These are phyloP conservation scores for Daedaleopsis nitida DNA, from an alignment of 768 basidiomycete genomes.

Conservation along the genomic window DNA sequence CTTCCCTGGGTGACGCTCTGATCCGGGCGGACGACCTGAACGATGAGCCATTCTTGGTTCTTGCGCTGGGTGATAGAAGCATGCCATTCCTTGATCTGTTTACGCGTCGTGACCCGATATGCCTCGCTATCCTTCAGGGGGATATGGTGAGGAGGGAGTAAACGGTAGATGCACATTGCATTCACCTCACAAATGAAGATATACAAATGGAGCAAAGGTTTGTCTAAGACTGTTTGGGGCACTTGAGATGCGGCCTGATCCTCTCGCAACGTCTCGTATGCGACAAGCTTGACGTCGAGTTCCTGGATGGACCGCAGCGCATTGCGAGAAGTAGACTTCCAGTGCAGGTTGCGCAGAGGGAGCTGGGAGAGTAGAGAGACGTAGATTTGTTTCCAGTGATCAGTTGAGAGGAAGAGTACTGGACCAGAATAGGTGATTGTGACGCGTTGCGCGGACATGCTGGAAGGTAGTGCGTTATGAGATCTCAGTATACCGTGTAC, in stretches of 20 bases:
- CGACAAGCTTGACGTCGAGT: constrained; percentile 73
- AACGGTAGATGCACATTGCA: constrained; percentile 1
- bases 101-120: constrained; percentile 77
- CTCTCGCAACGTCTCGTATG: constrained; percentile 67
- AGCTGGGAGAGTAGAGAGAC: constrained; percentile 67
- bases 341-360: constrained; percentile 89
- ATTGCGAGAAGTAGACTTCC: constrained; percentile 77
- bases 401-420: constrained; percentile 63
- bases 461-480: not conserved
- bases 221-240: constrained; percentile 78
- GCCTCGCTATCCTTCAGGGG: constrained; percentile 58
- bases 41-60: constrained; percentile 92
- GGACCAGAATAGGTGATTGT: constrained; percentile 71
- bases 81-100: constrained; percentile 95
- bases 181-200: constrained; percentile 87
- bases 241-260: constrained; percentile 72
- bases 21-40: constrained; percentile 82
- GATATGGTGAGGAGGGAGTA: constrained; percentile 2
- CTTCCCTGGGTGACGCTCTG: constrained; percentile 57
- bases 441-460: constrained; percentile 50
- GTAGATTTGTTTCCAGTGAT: constrained; percentile 72
- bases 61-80: constrained; percentile 61
- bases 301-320: constrained; percentile 87
- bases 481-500: not conserved
- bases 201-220: constrained; percentile 84